phyloP scores from a whole-genome alignment of 2,329 filamentous ascomycete genomes.

The Domatiomyces catenatus region DNA sequence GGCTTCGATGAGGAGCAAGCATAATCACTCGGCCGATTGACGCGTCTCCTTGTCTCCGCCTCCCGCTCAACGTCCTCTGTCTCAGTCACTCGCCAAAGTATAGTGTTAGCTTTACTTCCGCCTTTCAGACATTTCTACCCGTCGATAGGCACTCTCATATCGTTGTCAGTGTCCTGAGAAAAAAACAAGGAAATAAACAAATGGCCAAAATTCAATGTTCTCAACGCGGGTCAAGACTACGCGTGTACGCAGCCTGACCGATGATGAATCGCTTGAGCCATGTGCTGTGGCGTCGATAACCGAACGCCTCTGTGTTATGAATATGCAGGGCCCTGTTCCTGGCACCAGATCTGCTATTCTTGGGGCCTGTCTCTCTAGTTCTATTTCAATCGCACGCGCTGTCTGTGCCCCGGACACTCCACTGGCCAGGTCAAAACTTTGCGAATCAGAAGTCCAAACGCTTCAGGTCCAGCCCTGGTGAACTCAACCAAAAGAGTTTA shows the following conservation, averaged over 20 bases:
- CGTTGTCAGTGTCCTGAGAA: too few species aligned
- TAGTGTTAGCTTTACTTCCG: neutral
- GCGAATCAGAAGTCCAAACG: neutral
- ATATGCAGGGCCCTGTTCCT: neutral
- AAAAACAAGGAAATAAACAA: too few species aligned
- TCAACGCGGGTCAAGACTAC: too few species aligned
- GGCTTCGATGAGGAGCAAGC: too few species aligned
- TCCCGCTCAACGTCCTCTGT: neutral
- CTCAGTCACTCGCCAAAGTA: neutral
- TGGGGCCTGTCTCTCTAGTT: neutral
- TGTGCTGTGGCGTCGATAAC: neutral
- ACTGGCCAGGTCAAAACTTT: neutral
- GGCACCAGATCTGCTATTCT: neutral
- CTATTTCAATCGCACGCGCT: neutral
- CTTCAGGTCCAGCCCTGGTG: neutral
- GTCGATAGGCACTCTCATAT: too few species aligned
- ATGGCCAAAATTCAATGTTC: too few species aligned
- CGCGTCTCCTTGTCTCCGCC: too few species aligned
- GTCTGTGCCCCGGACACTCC: neutral
- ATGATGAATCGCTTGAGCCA: neutral
- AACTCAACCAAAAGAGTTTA: neutral
- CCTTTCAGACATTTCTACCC: neutral
- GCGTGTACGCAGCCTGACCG: too few species aligned
- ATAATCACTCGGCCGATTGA: neutral
- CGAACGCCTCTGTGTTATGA: neutral